Percentiles rank a stretch among this genome's conserved stretches.
Evolutionary conservation across 2,329 filamentous ascomycete species (phyloP).

Genomic region (Aaosphaeria pasadenensis): DNA sequence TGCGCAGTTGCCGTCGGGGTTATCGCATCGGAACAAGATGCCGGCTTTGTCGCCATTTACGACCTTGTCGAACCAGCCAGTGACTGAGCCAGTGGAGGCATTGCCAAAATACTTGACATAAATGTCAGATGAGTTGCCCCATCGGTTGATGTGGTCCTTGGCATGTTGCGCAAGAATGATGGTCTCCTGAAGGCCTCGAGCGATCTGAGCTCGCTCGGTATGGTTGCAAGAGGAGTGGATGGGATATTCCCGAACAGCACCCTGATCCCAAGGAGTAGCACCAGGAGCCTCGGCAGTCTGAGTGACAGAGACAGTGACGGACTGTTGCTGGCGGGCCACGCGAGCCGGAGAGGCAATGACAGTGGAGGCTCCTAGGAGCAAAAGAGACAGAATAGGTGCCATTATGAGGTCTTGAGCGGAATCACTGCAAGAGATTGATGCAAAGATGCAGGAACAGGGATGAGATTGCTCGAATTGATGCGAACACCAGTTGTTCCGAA

Average conservation of each 20-base stretch:
- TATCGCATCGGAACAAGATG: constrained; percentile 65
- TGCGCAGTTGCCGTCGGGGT: constrained; percentile 63
- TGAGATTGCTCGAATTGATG: constrained; percentile 1
- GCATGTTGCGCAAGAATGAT: constrained; percentile 59
- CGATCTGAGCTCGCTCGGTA: constrained; percentile 57
- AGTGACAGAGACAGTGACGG: constrained; percentile 20
- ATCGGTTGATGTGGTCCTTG: constrained; percentile 59
- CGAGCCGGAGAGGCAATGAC: constrained; percentile 24
- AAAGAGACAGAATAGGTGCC: constrained; percentile 16
- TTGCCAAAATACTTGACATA: constrained; percentile 67
- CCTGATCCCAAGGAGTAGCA: constrained; percentile 30
- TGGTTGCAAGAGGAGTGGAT: constrained; percentile 67
- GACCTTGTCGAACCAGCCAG: constrained; percentile 63
- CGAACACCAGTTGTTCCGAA: constrained; percentile 18
- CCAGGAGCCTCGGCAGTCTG: constrained; percentile 12
- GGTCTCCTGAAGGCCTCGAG: constrained; percentile 57
- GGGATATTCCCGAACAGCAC: constrained; percentile 40
- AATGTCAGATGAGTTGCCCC: constrained; percentile 56
- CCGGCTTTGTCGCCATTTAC: constrained; percentile 55
- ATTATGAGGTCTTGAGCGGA: constrained; percentile 11
- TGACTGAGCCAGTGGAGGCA: constrained; percentile 53
- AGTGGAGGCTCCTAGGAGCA: constrained; percentile 25
- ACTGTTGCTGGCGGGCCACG: constrained; percentile 12
- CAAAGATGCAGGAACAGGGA: not conserved
- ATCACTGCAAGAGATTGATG: not conserved